Base-by-base conservation (phyloP, 495 filamentous ascomycete species). In the Bacidia rubella region DNA sequence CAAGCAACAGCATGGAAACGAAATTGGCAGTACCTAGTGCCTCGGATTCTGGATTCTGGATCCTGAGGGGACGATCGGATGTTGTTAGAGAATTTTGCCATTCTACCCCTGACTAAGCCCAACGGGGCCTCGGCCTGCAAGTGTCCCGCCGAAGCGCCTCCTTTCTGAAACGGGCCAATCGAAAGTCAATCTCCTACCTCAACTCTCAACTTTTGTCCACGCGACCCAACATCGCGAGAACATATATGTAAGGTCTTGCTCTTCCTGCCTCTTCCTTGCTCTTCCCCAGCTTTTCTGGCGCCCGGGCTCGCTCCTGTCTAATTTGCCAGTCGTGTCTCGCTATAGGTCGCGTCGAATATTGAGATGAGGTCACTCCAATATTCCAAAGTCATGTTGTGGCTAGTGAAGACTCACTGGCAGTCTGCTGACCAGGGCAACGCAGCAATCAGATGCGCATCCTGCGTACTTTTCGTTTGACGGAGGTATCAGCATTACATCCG, bases 141-240 rank as follows among this genome's bases (percentile, higher is more conserved):
- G 24, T 25, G 20, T 10, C 24, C 1, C 10, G 15, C 41, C 41
- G 35, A 35, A 35, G 29, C 29, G 29, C 29, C 29, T 5, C 29
- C 29, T 5, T 15, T 38, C 38, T 50, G 47, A 50, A 38, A 50
- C 47, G 47, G 26, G 27, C 47, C 47, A 50, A 50, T 38, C 15
- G 38, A 21, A 32, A 35, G 19, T 19, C 19, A 48, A 48, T 12
- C 12, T 48, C 29, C 29, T n/a, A n/a, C n/a, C n/a, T n/a, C n/a
- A n/a, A 15, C 29, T 35, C 7, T 15, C 29, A 35, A 35, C 29
- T 7, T 35, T 35, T 15, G 7, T 15, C 29, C 29, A 5, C 29
- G 5, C 29, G 15, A 35, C 15, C 29, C 29, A 7, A 15, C 29
- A 35, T 35, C 29, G 15, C 29, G 7, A 35, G 29, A 15, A 35